phyloP scores from a whole-genome alignment of 768 basidiomycete species.

The Pisolithus sp. region DNA sequence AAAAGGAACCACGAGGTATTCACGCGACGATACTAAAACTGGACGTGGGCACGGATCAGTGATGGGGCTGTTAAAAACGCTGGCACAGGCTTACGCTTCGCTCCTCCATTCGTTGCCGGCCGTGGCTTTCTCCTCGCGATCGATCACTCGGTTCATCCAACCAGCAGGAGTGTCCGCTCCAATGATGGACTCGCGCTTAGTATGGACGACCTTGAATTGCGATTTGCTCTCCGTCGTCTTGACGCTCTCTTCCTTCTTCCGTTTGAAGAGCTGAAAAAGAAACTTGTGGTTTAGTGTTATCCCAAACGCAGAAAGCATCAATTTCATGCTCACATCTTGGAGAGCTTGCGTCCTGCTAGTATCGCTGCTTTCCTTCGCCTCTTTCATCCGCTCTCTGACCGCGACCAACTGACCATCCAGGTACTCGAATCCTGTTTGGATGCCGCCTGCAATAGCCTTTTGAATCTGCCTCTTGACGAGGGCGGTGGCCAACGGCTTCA shows the following conservation, averaged over 20 bases:
- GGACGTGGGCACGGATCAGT: background rate
- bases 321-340: conserved; percentile 41
- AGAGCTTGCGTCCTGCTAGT: conserved; percentile 44
- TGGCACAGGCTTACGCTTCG: conserved; percentile 33
- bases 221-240: conserved; percentile 40
- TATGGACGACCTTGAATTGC: conserved; percentile 76
- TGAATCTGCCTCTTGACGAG: conserved; percentile 73
- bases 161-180: conserved; percentile 60
- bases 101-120: conserved; percentile 49
- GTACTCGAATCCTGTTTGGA: conserved; percentile 79
- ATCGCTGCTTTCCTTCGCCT: conserved; percentile 44
- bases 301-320: background rate
- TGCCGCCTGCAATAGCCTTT: conserved; percentile 55
- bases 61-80: background rate
- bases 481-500: conserved; percentile 72
- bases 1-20: background rate
- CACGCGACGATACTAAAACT: background rate
- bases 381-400: conserved; percentile 76
- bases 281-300: background rate
- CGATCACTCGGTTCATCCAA: conserved; percentile 57
- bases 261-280: conserved; percentile 47
- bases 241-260: conserved; percentile 43
- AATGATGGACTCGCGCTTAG: conserved; percentile 66
- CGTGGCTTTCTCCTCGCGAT: conserved; percentile 36
- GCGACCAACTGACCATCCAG: conserved; percentile 83